phyloP scores from a whole-genome alignment of 768 basidiomycete genomes.

The Tulasnella sp. region DNA sequence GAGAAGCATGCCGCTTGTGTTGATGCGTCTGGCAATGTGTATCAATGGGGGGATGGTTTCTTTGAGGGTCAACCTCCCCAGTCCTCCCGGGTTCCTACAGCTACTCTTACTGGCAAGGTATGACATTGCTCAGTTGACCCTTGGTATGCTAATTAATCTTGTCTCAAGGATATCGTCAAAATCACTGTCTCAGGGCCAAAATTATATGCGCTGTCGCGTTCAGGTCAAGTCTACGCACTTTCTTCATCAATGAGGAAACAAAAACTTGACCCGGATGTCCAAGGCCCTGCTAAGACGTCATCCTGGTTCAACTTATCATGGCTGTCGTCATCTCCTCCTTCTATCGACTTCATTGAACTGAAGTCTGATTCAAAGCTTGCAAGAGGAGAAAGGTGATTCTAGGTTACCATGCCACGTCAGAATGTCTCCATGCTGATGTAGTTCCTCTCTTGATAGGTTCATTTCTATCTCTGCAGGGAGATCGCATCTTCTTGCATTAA shows the following conservation, averaged over 20 bases:
- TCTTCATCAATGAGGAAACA: slow-evolving; percentile 42
- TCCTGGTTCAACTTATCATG: slow-evolving; percentile 49
- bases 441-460: slow-evolving; percentile 35
- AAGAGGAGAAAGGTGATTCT: slow-evolving; percentile 51
- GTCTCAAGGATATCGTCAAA: slow-evolving; percentile 48
- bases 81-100: slow-evolving; percentile 33
- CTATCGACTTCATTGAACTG: slow-evolving; percentile 44
- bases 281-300: slow-evolving; percentile 25
- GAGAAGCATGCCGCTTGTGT: slow-evolving; percentile 58
- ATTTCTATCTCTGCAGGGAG: slow-evolving; percentile 57
- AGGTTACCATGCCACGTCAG: no score
- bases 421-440: background rate
- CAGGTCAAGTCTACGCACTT: slow-evolving; percentile 62
- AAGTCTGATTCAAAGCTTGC: slow-evolving; percentile 39
- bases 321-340: slow-evolving; percentile 42
- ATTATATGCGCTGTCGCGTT: slow-evolving; percentile 66
- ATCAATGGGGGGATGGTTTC: slow-evolving; percentile 70
- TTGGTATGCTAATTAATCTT: background rate
- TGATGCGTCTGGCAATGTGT: slow-evolving; percentile 66
- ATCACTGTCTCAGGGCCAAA: slow-evolving; percentile 29
- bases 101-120: slow-evolving; percentile 1
- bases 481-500: slow-evolving; percentile 36
- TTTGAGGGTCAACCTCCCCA: slow-evolving; percentile 37
- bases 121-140: background rate
- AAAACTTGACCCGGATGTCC: slow-evolving; percentile 27